Percentiles rank a stretch among this genome's conserved stretches.
Conservation (phyloP, 106 monocot genomes). For the Allium cepa region DNA sequence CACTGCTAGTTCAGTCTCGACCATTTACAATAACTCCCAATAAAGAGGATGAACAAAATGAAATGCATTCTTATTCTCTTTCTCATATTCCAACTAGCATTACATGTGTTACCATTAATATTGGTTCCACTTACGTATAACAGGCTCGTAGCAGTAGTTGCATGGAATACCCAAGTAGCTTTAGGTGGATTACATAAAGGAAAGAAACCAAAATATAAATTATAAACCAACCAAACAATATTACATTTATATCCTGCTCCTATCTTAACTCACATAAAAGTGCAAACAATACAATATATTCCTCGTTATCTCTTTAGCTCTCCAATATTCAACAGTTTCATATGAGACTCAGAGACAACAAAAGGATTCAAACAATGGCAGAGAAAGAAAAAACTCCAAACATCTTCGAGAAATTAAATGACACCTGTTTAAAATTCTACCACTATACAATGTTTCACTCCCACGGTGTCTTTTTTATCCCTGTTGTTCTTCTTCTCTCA, state of each 20-base stretch:
- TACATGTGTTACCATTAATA: slow-evolving; percentile 1
- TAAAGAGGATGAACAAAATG: no score
- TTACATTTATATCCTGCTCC: not conserved
- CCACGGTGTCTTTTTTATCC: not conserved
- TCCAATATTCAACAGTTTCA: not conserved
- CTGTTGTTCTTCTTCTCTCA: not conserved
- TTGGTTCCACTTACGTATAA: not conserved
- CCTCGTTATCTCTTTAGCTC: not conserved
- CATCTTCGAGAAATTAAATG: not conserved
- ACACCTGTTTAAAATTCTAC: not conserved
- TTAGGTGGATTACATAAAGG: not conserved
- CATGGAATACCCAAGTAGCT: not conserved
- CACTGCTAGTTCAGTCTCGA: no score
- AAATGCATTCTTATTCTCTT: not conserved
- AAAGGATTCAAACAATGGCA: not conserved
- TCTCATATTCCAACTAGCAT: not conserved
- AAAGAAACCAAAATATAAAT: not conserved
- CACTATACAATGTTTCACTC: not conserved
- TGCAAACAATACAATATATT: not conserved
- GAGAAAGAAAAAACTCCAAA: not conserved
- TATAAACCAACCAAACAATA: not conserved
- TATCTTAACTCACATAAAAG: not conserved
- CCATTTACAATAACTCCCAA: no score
- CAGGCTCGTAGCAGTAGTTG: not conserved
- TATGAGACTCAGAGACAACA: not conserved